phyloP scores from a whole-genome alignment of 805 yeast species.

The Ogataea trehaloabstinens region DNA sequence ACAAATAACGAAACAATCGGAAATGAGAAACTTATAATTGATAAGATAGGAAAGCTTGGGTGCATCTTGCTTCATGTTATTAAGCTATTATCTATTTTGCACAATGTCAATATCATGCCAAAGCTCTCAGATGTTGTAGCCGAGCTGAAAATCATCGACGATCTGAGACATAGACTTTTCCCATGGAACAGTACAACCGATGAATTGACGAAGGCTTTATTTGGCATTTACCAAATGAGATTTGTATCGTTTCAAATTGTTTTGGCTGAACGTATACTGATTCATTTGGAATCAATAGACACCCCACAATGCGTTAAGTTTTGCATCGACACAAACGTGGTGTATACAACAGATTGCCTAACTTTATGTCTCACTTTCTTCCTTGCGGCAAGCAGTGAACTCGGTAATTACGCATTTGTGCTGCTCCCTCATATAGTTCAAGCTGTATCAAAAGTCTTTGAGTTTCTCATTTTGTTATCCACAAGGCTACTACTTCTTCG shows the following conservation, averaged over 20 bases:
- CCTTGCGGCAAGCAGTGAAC: slow-evolving; percentile 2
- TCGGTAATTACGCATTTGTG: slow-evolving; percentile 8
- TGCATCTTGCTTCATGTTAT: slow-evolving; percentile 17
- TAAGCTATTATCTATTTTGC: slow-evolving; percentile 21
- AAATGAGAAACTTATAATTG: slow-evolving; percentile 19
- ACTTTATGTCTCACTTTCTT: not conserved
- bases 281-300: slow-evolving; percentile 2
- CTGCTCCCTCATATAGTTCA: slow-evolving; percentile 8
- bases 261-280: not conserved
- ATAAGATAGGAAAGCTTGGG: slow-evolving; percentile 18
- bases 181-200: not conserved
- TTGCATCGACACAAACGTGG: no score
- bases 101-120: slow-evolving; percentile 19
- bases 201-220: not conserved
- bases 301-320: no score
- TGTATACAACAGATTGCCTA: not conserved
- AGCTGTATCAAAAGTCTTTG: slow-evolving; percentile 11
- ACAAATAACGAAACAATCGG: slow-evolving; percentile 16
- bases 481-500: slow-evolving; percentile 11
- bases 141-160: slow-evolving; percentile 5
- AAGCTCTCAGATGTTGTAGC: slow-evolving; percentile 22
- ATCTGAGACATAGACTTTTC: not conserved
- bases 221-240: not conserved
- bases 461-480: slow-evolving; percentile 12
- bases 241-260: not conserved